Percentiles rank a stretch among this genome's conserved stretches.
Evolutionary conservation across 2,329 filamentous ascomycete genomes (phyloP).

Genomic region (Coniosporium tulheliwenetii): DNA sequence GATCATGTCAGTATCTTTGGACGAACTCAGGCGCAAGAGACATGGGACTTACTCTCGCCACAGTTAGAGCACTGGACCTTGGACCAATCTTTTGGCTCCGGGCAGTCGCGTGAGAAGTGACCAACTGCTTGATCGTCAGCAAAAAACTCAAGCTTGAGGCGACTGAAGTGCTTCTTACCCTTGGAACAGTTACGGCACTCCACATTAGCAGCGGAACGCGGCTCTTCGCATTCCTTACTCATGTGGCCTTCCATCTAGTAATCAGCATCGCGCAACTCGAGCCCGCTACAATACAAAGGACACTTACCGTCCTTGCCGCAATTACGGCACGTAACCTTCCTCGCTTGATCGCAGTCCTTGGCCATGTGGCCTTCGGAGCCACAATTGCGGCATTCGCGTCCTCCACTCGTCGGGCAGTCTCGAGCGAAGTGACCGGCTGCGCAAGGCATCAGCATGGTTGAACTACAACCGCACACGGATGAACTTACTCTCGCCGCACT

Average conservation of each 20-base stretch:
- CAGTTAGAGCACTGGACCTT: constrained; percentile 34
- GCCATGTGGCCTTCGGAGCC: constrained; percentile 2
- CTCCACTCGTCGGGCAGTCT: constrained; percentile 14
- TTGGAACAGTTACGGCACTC: constrained; percentile 19
- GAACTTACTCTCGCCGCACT: constrained; percentile 41
- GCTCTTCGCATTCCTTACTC: constrained; percentile 16
- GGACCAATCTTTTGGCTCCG: constrained; percentile 38
- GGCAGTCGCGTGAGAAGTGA: constrained; percentile 49
- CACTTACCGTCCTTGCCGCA: too few relatives aligned
- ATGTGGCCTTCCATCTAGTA: constrained; percentile 11
- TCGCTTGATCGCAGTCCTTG: too few relatives aligned
- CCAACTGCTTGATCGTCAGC: constrained; percentile 31
- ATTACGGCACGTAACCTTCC: too few relatives aligned
- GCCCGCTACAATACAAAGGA: too few relatives aligned
- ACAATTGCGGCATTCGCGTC: constrained; percentile 19
- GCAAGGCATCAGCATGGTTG: constrained; percentile 1
- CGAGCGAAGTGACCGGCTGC: constrained; percentile 16
- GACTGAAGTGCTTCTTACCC: constrained; percentile 1
- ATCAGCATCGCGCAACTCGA: too few relatives aligned
- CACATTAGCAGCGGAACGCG: constrained; percentile 10
- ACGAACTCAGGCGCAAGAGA: too few relatives aligned
- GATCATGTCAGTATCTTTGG: background rate
- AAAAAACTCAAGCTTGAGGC: background rate
- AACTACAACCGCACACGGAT: background rate
- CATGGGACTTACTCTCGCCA: constrained; percentile 11